Conservation (phyloP, 2,329 filamentous ascomycete species). For the Alternaria rosae region DNA sequence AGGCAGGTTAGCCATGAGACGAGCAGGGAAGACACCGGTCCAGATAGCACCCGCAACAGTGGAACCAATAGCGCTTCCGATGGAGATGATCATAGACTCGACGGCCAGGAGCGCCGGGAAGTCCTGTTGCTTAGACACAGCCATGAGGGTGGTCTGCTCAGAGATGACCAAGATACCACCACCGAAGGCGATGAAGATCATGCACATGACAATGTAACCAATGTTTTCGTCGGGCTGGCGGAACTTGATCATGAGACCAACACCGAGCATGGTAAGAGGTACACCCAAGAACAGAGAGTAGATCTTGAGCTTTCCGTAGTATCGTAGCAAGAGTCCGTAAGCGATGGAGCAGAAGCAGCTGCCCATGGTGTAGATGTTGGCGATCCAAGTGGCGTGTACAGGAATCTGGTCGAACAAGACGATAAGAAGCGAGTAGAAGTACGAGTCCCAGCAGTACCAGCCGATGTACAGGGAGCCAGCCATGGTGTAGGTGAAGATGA, state of each 20-base stretch:
- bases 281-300: conserved; percentile 40
- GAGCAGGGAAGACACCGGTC: conserved; percentile 65
- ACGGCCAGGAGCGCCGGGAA: conserved; percentile 52
- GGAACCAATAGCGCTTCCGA: conserved; percentile 57
- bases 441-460: conserved; percentile 52
- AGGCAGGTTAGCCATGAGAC: conserved; percentile 58
- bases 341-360: conserved; percentile 42
- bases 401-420: conserved; percentile 50
- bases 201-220: conserved; percentile 46
- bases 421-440: conserved; percentile 52
- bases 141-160: conserved; percentile 45
- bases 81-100: conserved; percentile 65
- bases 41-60: conserved; percentile 71
- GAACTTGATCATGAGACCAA: conserved; percentile 50
- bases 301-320: conserved; percentile 42
- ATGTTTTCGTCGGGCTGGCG: conserved; percentile 45
- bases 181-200: conserved; percentile 47
- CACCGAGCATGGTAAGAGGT: conserved; percentile 44
- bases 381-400: conserved; percentile 48
- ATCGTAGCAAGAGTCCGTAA: conserved; percentile 37
- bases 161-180: conserved; percentile 46
- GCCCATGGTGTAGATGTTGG: conserved; percentile 52
- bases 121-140: conserved; percentile 43
- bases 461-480: conserved; percentile 47
- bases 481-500: conserved; percentile 62